Evolutionary conservation across 306 rosid species (phyloP).

Genomic region (Prunus fruticosa): DNA sequence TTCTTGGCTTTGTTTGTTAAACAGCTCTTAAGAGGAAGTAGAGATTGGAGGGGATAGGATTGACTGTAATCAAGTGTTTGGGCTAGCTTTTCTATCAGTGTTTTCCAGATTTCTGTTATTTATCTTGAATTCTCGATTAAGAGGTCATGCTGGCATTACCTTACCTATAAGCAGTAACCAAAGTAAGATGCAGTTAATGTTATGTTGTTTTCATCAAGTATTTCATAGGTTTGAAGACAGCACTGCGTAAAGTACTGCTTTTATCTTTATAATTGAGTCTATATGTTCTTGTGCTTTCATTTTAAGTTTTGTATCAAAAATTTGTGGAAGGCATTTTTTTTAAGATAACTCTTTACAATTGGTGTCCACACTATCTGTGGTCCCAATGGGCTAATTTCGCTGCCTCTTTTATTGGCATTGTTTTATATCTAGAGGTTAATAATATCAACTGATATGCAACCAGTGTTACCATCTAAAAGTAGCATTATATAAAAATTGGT

Average conservation of each 20-base stretch:
- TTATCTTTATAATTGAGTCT: neutral
- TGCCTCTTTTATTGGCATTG: neutral
- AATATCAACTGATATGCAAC: too few species aligned
- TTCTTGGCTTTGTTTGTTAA: constrained; percentile 1
- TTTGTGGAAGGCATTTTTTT: neutral
- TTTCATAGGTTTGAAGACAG: neutral
- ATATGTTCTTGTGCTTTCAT: neutral
- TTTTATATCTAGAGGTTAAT: neutral
- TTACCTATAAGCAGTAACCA: too few species aligned
- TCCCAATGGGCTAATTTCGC: neutral
- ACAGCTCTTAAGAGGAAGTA: neutral
- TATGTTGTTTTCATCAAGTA: neutral
- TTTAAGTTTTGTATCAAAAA: too few species aligned
- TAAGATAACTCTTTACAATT: neutral
- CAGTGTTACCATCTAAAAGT: neutral
- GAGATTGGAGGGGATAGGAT: neutral
- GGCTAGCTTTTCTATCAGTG: neutral
- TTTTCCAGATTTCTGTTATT: neutral
- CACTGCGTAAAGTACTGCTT: neutral
- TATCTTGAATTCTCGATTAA: neutral
- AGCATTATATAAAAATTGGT: neutral
- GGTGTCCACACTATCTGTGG: neutral
- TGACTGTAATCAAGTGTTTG: neutral
- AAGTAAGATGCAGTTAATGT: too few species aligned
- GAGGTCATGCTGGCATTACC: neutral